Evolutionary conservation across 352 stramenopile species (phyloP), one percentile per base, ranked within the genome.

Genomic region (Phytophthora constricta): DNA sequence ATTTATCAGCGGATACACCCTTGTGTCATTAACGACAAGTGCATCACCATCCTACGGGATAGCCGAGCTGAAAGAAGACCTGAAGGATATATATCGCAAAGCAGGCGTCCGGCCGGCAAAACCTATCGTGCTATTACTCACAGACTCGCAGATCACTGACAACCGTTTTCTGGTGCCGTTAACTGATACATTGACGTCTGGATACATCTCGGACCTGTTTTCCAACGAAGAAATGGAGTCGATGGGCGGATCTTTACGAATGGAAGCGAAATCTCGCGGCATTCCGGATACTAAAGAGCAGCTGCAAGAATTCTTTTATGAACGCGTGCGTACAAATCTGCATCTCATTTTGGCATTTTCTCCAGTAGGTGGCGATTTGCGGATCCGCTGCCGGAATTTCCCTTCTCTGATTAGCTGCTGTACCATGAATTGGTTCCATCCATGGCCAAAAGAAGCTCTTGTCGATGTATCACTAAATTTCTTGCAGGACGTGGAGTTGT

Each of bases 261-360:
- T 84, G 22, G 92, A 95, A 34, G 93, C 93, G 0, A 98, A 97
- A 60, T 73, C 82, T 0, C 79, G 75, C 11, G 92, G 92, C 9
- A 85, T 98, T 13, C 87, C 90, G 0, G 93, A 98, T 65, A 95
- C 90, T 1, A 91, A 93, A 20, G 93, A 97, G n/a, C 88, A 93
- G 27, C 79, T 98, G 10, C 86, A 96, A 26, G 76, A 91, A 41
- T 97, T 98, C 58, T 98, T 98, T 56, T 89, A 90, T 28, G 89
- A 97, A 10, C 80, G 91, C 16, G 91, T 98, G 13, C 73, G 81
- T n/a, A 49, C 56, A 7, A 98, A 98, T 67, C 57, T 97, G 13
- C 92, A 97, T 49, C 58, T 97, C 4, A 76, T 97, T 5, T 65
- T 98, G 11, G 89, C 87, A 9, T 96, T 94, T 59, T 96, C 86